Evolutionary conservation across 306 rosid genomes (phyloP), one percentile per base, ranked within the genome.

Genomic region (Oemleria cerasiformis): DNA sequence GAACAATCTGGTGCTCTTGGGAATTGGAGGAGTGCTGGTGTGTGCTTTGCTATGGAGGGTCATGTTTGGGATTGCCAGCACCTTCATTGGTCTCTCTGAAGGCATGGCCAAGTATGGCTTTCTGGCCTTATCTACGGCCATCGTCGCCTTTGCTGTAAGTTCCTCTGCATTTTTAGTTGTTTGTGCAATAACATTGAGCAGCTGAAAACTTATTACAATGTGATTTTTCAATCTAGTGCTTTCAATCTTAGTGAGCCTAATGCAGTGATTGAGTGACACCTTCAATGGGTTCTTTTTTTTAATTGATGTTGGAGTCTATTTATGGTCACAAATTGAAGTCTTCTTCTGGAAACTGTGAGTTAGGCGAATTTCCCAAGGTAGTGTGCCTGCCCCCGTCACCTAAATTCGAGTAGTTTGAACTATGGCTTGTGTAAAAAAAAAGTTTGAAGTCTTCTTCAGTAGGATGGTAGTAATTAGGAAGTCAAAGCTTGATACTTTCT

Each of bases 71-170:
- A 49, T 94, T 42, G 97, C 97, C 0, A 91, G 71, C 65, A 78
- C 92, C 66, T 89, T 94, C 65, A 73, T 94, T 74, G 84, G 84
- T 4, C 36, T 91, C 51, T 89, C 96, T 7, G 98, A 94, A 80
- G 95, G 98, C 70, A 75, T 94, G 91, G 98, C 98, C 51, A 94
- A 91, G 92, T 94, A 89, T 75, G 97, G 99, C 45, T 91, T 94
- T 74, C 91, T 91, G 38, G 96, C 97, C 67, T 87, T 94, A 62
- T 89, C 99, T n/a, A 75, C 96, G 57, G 95, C 99, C 67, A 87
- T 91, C 73, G 96, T 91, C 67, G 86, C 89, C 77, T 90, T 90
- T 36, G 77, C 89, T 61, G 98, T 90, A 86, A 90, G 96, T 85
- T 82, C 77, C 76, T 67, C 68, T 17, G 14, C 21, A 11, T 63